Conservation (phyloP, 805 yeast species). For the Cyberlindnera euphorbiiphila region DNA sequence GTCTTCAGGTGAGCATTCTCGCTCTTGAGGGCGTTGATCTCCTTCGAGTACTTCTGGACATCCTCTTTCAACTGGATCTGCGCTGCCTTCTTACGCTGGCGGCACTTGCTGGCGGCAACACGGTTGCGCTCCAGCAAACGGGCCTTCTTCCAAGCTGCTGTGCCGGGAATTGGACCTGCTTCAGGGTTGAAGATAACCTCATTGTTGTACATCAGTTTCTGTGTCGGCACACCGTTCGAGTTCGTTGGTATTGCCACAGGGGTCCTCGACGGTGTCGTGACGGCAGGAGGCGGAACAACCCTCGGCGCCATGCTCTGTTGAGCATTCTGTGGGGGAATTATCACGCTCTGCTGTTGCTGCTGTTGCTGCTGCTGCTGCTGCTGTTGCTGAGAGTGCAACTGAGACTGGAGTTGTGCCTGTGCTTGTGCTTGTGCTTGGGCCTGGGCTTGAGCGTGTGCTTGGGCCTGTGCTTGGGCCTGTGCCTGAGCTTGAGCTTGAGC, state of each 20-base stretch:
- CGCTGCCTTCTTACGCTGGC: conserved; percentile 64
- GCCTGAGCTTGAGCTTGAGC: no score
- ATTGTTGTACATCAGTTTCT: conserved; percentile 44
- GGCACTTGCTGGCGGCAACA: conserved; percentile 65
- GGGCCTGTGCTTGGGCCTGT: no score
- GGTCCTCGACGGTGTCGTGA: conserved; percentile 9
- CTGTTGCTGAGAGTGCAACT: conserved; percentile 11
- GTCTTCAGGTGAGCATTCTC: conserved; percentile 27
- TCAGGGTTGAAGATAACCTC: conserved; percentile 47
- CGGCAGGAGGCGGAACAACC: conserved; percentile 6
- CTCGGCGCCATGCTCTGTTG: neutral
- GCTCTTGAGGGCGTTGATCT: conserved; percentile 36
- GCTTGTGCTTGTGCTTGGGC: no score
- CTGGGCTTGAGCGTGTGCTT: no score
- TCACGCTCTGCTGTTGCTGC: neutral
- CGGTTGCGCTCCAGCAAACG: conserved; percentile 58
- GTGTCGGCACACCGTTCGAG: conserved; percentile 35
- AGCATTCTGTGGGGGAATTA: no score
- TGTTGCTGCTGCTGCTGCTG: conserved; percentile 8
- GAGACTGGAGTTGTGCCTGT: conserved; percentile 8
- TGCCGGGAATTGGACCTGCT: conserved; percentile 58
- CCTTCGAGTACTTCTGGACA: conserved; percentile 43
- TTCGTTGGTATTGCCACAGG: conserved; percentile 14
- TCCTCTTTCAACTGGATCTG: conserved; percentile 64
- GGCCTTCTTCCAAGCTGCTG: conserved; percentile 66